These are phyloP conservation scores for Thelonectria rubi DNA, from an alignment of 2,329 filamentous ascomycete species.

Conservation along the genomic window DNA sequence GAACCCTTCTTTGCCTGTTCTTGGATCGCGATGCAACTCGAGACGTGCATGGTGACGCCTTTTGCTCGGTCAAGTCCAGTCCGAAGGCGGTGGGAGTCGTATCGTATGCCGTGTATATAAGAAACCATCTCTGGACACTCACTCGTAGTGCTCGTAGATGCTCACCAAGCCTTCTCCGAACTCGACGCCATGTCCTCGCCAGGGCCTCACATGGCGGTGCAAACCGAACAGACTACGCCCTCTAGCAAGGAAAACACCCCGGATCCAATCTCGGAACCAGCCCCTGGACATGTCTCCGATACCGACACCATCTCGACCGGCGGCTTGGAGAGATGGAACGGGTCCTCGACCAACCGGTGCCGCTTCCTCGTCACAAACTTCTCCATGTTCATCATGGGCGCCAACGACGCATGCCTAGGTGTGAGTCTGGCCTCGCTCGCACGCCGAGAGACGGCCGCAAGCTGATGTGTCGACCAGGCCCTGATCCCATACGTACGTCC, in stretches of 20 bases:
- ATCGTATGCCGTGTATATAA: not conserved
- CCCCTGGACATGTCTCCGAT: constrained; percentile 6
- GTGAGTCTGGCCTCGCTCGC: constrained; percentile 50
- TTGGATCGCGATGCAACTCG: constrained; percentile 2
- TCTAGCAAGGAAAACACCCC: not conserved
- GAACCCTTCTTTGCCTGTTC: constrained; percentile 2
- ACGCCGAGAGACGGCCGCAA: not conserved
- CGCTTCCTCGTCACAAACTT: constrained; percentile 68
- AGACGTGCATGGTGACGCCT: not conserved
- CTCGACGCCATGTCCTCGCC: not conserved
- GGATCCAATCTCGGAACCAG: not conserved
- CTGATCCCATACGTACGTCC: constrained; percentile 57
- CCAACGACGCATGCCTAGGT: constrained; percentile 73
- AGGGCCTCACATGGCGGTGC: not conserved
- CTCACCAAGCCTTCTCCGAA: not conserved
- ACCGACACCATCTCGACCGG: constrained; percentile 22
- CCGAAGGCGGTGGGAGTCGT: not conserved
- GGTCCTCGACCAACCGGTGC: constrained; percentile 65
- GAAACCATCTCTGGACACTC: not conserved
- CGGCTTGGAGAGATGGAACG: constrained; percentile 67
- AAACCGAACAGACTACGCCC: not conserved
- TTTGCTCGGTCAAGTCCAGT: not conserved
- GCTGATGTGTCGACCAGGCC: constrained; percentile 48
- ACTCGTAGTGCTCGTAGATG: not conserved
- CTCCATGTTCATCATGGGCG: constrained; percentile 71